Evolutionary conservation across 2,329 filamentous ascomycete genomes (phyloP).

Genomic region (Raffaelea arxii): DNA sequence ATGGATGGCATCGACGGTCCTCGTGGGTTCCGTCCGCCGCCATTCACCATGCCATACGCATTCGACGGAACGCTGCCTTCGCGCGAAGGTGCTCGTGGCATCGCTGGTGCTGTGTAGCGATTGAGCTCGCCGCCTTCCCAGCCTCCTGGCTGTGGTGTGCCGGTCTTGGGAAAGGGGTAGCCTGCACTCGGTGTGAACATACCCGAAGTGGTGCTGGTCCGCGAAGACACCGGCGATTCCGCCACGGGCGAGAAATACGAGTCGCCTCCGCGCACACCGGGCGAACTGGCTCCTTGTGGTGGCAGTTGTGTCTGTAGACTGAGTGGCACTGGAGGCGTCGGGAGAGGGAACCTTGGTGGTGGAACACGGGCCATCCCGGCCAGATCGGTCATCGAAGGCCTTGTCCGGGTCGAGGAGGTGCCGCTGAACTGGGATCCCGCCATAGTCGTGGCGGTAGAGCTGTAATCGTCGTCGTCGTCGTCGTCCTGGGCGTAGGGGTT

Average conservation of each 20-base stretch:
- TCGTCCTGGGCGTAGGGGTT: slow-evolving; percentile 70
- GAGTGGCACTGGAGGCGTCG: slow-evolving; percentile 46
- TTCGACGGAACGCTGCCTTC: slow-evolving; percentile 59
- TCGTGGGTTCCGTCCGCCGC: slow-evolving; percentile 48
- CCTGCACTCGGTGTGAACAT: slow-evolving; percentile 49
- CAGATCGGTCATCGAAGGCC: slow-evolving; percentile 65
- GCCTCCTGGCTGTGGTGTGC: slow-evolving; percentile 52
- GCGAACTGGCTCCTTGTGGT: slow-evolving; percentile 39
- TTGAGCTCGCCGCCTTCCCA: slow-evolving; percentile 60
- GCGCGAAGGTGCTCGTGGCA: slow-evolving; percentile 70
- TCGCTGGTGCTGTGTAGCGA: slow-evolving; percentile 80
- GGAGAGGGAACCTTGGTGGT: slow-evolving; percentile 63
- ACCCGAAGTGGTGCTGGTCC: slow-evolving; percentile 65
- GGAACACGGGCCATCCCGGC: slow-evolving; percentile 48
- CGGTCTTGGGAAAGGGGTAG: slow-evolving; percentile 65
- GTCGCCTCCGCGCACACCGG: slow-evolving; percentile 53
- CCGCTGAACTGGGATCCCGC: slow-evolving; percentile 23
- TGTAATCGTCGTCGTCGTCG: slow-evolving; percentile 46
- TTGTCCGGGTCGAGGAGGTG: slow-evolving; percentile 62
- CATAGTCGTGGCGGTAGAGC: slow-evolving; percentile 15
- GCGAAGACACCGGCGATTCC: slow-evolving; percentile 68
- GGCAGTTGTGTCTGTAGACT: slow-evolving; percentile 55
- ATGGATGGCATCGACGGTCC: slow-evolving; percentile 77
- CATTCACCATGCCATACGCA: slow-evolving; percentile 47
- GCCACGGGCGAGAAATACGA: slow-evolving; percentile 89